Evolutionary conservation across 208 protist genomes (phyloP).

Genomic region (Tritrichomonas foetus): DNA sequence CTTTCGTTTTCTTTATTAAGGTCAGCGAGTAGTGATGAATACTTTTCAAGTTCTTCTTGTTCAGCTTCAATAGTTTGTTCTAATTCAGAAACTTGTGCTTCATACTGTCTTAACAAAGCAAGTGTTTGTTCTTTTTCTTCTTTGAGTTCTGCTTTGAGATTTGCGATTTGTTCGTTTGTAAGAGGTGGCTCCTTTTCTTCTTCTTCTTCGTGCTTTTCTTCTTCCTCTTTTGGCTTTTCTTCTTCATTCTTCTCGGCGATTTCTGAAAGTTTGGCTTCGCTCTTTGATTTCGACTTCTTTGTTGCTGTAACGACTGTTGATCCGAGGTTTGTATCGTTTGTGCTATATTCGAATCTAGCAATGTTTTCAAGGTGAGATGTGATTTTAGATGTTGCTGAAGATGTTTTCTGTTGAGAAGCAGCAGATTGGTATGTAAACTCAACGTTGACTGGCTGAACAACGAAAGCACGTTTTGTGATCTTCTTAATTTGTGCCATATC

Average conservation of each 20-base stretch:
- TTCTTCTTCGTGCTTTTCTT: neutral
- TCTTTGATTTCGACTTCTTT: neutral
- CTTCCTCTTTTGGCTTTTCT: neutral
- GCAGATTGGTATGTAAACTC: neutral
- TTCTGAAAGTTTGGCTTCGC: neutral
- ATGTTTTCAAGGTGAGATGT: neutral
- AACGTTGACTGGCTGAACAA: too few relatives aligned
- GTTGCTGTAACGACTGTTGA: neutral
- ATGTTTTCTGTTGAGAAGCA: neutral
- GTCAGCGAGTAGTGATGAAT: neutral
- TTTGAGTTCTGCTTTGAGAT: neutral
- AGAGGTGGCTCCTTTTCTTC: neutral
- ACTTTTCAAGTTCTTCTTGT: neutral
- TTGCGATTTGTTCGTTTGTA: neutral
- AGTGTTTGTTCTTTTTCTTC: neutral
- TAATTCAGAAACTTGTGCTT: neutral
- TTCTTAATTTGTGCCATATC: neutral
- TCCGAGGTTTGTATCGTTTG: neutral
- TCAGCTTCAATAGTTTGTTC: neutral
- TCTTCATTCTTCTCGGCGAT: neutral
- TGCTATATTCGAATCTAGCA: neutral
- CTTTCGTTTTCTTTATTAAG: neutral
- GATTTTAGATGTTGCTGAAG: neutral
- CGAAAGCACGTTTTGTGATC: neutral
- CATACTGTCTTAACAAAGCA: neutral